Evolutionary conservation across 768 basidiomycete species (phyloP).

Genomic region (Boletus subparvulus): DNA sequence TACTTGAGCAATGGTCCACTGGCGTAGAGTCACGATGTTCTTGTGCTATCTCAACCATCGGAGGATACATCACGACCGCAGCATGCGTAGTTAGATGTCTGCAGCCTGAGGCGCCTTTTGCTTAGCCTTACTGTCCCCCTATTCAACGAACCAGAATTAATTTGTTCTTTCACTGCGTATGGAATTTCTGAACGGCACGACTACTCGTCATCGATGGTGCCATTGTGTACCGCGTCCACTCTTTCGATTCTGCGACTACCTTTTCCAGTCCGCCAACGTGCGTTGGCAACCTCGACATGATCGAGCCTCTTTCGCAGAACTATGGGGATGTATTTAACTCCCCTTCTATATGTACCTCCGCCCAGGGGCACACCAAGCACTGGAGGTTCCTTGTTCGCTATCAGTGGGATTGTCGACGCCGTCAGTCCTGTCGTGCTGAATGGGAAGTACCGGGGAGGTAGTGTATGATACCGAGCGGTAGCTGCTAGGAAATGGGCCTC

Average conservation of each 20-base stretch:
- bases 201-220: slow-evolving; percentile 8
- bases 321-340: slow-evolving; percentile 61
- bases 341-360: slow-evolving; percentile 63
- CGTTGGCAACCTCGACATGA: slow-evolving; percentile 70
- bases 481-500: slow-evolving; percentile 65
- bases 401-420: slow-evolving; percentile 15
- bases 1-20: slow-evolving; percentile 57
- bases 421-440: slow-evolving; percentile 28
- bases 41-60: neutral
- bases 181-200: neutral
- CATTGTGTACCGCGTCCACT: slow-evolving; percentile 13
- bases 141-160: slow-evolving; percentile 9
- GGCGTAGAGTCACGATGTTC: slow-evolving; percentile 16
- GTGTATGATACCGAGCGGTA: slow-evolving; percentile 49
- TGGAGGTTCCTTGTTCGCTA: slow-evolving; percentile 17
- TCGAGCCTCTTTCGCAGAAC: slow-evolving; percentile 67
- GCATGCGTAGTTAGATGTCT: slow-evolving; percentile 8
- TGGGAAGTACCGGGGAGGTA: slow-evolving; percentile 40
- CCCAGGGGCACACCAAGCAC: slow-evolving; percentile 63
- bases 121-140: slow-evolving; percentile 13
- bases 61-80: slow-evolving; percentile 5
- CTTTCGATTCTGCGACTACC: slow-evolving; percentile 47
- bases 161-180: slow-evolving; percentile 2
- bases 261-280: slow-evolving; percentile 72
- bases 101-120: slow-evolving; percentile 15